Evolutionary conservation across 257 asterid species (phyloP), one percentile per base, ranked within the genome.

Genomic region (Gentiana macrophylla): DNA sequence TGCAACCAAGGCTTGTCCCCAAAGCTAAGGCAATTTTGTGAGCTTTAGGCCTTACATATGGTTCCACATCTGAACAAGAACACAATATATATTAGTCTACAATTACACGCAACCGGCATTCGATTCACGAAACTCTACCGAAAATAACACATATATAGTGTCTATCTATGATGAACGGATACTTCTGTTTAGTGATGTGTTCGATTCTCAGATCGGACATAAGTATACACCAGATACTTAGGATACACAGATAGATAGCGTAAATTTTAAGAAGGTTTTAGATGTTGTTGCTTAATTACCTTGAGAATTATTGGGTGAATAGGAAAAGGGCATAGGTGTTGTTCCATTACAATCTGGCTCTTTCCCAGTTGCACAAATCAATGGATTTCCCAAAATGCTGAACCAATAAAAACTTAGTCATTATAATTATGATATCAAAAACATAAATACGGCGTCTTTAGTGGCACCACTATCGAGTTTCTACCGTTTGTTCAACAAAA

Each of bases 281-380:
- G n/a, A 53, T 33, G 50, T 38, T 47, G 7, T 57, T 52, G n/a
- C 47, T 49, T 48, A 62, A 82, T 83, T 81, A 91, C 98, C 77
- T 56, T 59, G 91, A 58, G 92, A 69, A 68, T 62, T 76, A 37
- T 71, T 84, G 45, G 69, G 61, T 32, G 86, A 57, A 65, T 78
- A 61, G 7, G 94, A 61, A 6, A 79, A 70, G 36, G 96, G 86
- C 80, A 86, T 60, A 37, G 84, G 80, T 37, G 84, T 67, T 60
- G 86, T 84, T 24, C 92, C 95, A 57, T 83, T 85, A 76, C 98
- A 91, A 6, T 41, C 84, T 59, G 84, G 72, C 74, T 86, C 93
- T 63, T 80, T 87, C 10, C 97, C 94, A 62, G 94, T 79, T 67
- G 83, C 75, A 77, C 98, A 91, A 69, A 91, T 83, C 82, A 83